Evolutionary conservation across 1,284 basidiomycete species (phyloP).

Genomic region (Ganoderma resinaceum): DNA sequence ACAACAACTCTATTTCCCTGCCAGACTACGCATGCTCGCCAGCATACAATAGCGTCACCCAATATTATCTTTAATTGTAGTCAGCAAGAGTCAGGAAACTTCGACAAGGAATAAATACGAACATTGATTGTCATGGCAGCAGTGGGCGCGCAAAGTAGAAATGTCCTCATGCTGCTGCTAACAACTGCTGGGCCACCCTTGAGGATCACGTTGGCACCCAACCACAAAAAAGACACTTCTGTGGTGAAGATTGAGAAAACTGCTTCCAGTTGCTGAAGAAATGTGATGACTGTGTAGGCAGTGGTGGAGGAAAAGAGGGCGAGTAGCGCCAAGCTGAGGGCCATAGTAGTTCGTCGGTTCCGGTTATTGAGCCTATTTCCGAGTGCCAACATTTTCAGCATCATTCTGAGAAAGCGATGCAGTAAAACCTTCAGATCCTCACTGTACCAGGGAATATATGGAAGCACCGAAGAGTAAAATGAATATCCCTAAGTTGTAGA

Average conservation of each 20-base stretch:
- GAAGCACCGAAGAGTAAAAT: background rate
- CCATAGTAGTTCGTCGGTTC: background rate
- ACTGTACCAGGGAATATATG: background rate
- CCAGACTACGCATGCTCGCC: slow-evolving; percentile 8
- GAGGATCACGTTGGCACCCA: too few relatives aligned
- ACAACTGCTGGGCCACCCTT: too few relatives aligned
- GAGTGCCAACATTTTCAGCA: background rate
- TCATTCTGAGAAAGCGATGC: background rate
- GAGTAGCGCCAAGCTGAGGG: background rate
- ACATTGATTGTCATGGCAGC: background rate
- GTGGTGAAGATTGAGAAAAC: too few relatives aligned
- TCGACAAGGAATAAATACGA: background rate
- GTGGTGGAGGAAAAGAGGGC: background rate
- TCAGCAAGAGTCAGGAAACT: background rate
- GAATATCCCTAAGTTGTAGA: background rate
- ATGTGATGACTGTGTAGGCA: background rate
- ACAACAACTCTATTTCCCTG: background rate
- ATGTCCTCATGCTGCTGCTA: background rate
- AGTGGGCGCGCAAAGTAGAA: background rate
- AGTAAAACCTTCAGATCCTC: background rate
- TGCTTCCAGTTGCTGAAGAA: too few relatives aligned
- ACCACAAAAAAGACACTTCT: too few relatives aligned
- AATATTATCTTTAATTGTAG: background rate
- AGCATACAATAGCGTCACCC: slow-evolving; percentile 7
- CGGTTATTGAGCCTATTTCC: background rate